Conservation (phyloP, 2,329 filamentous ascomycete genomes). For the Arthrobotrys pseudoclavata region DNA sequence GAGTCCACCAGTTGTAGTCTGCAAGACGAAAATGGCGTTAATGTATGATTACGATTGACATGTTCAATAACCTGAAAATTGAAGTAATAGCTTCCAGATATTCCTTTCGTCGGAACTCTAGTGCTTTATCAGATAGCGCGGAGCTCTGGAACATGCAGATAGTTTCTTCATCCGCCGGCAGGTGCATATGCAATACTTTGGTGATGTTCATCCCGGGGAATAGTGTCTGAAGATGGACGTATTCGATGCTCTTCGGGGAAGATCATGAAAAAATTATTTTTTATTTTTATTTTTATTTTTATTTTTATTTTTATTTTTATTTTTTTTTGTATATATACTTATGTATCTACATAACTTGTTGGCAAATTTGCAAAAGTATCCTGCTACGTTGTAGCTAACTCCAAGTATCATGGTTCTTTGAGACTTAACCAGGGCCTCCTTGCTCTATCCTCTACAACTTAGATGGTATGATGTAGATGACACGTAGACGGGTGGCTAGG, state of each 20-base stretch:
- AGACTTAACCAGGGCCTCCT: conserved; percentile 4
- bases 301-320: neutral
- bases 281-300: neutral
- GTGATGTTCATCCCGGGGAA: conserved; percentile 50
- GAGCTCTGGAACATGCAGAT: conserved; percentile 51
- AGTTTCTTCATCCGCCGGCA: conserved; percentile 22
- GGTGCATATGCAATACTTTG: conserved; percentile 32
- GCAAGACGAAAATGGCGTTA: conserved; percentile 41
- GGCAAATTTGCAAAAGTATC: conserved; percentile 1
- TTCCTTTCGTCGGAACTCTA: conserved; percentile 57
- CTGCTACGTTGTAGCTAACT: conserved; percentile 9
- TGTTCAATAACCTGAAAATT: conserved; percentile 5
- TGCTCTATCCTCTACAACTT: conserved; percentile 17
- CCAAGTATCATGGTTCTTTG: conserved; percentile 5
- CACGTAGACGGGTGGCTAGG: conserved; percentile 26
- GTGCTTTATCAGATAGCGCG: conserved; percentile 32
- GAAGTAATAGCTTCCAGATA: conserved; percentile 2
- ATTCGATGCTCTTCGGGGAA: conserved; percentile 41
- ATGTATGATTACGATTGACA: conserved; percentile 44
- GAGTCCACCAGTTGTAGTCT: conserved; percentile 27
- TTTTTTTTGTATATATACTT: neutral
- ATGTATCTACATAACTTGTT: neutral
- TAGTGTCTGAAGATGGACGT: conserved; percentile 14
- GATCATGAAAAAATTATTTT: conserved; percentile 13
- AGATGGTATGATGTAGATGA: conserved; percentile 17